phyloP scores from a whole-genome alignment of 148 eudicot genomes.

The Vaccinium macrocarpon region DNA sequence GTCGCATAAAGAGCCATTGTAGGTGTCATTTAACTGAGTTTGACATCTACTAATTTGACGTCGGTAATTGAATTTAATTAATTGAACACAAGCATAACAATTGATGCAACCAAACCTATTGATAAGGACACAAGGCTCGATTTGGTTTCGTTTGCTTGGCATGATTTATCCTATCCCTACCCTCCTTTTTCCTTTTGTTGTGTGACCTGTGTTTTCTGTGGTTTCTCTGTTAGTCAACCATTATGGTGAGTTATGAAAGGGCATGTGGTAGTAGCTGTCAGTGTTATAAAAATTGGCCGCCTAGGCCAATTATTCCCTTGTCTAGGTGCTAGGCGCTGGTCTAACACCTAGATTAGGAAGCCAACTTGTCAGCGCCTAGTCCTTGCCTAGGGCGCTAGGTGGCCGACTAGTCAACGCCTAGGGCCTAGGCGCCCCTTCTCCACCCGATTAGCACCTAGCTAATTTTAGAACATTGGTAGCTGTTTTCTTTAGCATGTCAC shows the following conservation, averaged over 20 bases:
- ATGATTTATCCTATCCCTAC: background rate
- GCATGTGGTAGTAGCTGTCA: background rate
- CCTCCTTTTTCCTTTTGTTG: background rate
- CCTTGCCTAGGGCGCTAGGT: too few relatives aligned
- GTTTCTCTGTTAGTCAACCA: background rate
- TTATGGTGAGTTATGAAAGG: background rate
- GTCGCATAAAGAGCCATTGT: background rate
- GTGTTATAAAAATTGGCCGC: background rate
- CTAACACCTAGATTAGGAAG: too few relatives aligned
- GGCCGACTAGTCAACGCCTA: too few relatives aligned
- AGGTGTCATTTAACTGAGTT: slow-evolving; percentile 1
- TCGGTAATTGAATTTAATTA: background rate
- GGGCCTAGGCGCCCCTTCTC: too few relatives aligned
- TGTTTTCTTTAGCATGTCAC: background rate
- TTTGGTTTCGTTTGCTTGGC: background rate
- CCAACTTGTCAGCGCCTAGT: too few relatives aligned
- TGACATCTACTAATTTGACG: background rate
- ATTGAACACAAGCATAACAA: background rate
- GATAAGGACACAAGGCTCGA: background rate
- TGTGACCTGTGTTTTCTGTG: background rate
- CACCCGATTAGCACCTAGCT: too few relatives aligned
- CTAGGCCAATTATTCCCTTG: too few relatives aligned
- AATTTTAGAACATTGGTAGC: background rate
- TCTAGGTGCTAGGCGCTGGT: too few relatives aligned
- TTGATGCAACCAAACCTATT: background rate